These are phyloP conservation scores for Crithidia sp. DNA, from an alignment of 208 protist species.

Conservation along the genomic window DNA sequence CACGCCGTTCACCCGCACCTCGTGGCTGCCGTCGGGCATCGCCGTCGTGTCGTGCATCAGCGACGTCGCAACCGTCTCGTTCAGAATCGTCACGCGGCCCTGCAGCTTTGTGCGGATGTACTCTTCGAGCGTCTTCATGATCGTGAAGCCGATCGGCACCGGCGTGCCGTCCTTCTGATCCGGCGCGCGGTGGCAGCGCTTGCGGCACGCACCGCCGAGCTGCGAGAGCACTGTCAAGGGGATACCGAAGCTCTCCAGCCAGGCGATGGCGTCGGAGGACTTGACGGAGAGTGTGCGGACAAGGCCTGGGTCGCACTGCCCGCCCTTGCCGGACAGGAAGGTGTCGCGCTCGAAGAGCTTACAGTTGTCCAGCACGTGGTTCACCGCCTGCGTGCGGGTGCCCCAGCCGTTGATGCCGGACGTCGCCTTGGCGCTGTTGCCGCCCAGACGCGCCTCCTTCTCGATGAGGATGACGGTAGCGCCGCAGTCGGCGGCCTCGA, in stretches of 20 bases:
- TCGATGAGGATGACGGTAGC: constrained; percentile 84
- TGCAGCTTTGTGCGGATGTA: constrained; percentile 62
- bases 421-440: constrained; percentile 94
- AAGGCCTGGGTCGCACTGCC: constrained; percentile 54
- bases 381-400: constrained; percentile 70
- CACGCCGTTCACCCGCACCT: constrained; percentile 62
- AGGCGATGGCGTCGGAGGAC: constrained; percentile 65
- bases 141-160: constrained; percentile 81
- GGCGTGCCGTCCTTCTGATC: constrained; percentile 59
- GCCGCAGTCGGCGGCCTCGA: constrained; percentile 61
- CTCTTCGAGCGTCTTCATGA: constrained; percentile 72
- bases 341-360: constrained; percentile 75
- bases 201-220: constrained; percentile 88
- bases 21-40: constrained; percentile 44
- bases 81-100: constrained; percentile 56
- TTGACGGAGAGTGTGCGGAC: constrained; percentile 72
- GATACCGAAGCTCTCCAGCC: constrained; percentile 70
- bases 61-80: constrained; percentile 38
- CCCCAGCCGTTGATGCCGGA: constrained; percentile 92
- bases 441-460: constrained; percentile 77
- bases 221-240: constrained; percentile 85
- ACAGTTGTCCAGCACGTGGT: constrained; percentile 44
- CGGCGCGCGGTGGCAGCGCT: constrained; percentile 87
- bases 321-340: constrained; percentile 51
- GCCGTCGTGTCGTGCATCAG: constrained; percentile 41